Conservation (phyloP, 371 early-diverging fungal genomes). For the Saksenaea vasiformis region DNA sequence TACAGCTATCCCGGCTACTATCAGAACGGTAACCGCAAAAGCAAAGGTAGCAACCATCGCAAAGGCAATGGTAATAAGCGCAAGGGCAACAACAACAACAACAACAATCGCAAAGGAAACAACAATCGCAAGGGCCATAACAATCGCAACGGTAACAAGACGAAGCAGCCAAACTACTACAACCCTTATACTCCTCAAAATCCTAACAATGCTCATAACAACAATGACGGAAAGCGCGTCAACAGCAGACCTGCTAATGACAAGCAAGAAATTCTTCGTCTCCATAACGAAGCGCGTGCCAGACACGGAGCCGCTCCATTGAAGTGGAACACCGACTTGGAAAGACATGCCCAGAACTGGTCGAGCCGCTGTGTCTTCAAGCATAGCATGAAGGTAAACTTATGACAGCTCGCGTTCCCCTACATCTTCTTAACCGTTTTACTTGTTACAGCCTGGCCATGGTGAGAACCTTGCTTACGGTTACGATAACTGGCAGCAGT, state of each 20-base stretch:
- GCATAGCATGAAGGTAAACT: slow-evolving; percentile 24
- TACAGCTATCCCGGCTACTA: neutral
- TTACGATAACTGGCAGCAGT: slow-evolving; percentile 24
- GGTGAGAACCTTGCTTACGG: slow-evolving; percentile 50
- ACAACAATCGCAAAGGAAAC: neutral
- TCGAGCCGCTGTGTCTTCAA: slow-evolving; percentile 42
- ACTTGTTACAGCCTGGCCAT: neutral
- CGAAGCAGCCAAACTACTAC: no score
- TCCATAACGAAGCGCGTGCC: slow-evolving; percentile 49
- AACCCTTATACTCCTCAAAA: neutral
- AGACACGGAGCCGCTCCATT: slow-evolving; percentile 46
- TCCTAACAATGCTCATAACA: neutral
- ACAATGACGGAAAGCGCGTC: slow-evolving; percentile 38
- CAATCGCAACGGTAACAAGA: neutral
- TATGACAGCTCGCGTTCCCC: neutral
- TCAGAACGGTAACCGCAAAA: neutral
- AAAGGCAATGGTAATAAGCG: neutral
- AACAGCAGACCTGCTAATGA: slow-evolving; percentile 33
- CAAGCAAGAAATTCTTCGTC: slow-evolving; percentile 23
- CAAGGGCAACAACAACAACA: neutral
- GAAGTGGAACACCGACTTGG: slow-evolving; percentile 45
- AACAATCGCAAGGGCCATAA: neutral
- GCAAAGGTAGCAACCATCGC: neutral
- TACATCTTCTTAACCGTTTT: no score
- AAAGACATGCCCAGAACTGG: slow-evolving; percentile 50